A percentile compares a stretch with the other conserved stretches of the same genome.
Evolutionary conservation across 345 rosid species (phyloP).

Genomic region (Arabidopsis suecica): DNA sequence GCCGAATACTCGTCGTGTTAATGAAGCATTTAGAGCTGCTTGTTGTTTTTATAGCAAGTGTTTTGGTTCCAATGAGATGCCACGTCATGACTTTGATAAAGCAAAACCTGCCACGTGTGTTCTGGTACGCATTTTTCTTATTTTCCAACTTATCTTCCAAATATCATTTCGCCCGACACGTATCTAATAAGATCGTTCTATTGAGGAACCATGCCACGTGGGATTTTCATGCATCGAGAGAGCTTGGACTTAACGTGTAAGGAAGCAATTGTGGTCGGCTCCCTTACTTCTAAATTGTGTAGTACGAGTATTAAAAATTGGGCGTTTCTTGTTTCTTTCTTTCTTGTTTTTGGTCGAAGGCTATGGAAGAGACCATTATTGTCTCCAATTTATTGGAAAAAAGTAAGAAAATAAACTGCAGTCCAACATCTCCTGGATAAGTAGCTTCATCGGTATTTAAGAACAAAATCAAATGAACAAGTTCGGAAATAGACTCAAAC

Average conservation of each 20-base stretch:
- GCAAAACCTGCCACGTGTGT: slow-evolving; percentile 23
- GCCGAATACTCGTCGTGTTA: neutral
- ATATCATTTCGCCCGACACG: slow-evolving; percentile 20
- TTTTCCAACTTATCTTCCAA: neutral
- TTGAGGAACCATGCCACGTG: slow-evolving; percentile 33
- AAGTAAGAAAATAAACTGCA: too few relatives aligned
- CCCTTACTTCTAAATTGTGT: neutral
- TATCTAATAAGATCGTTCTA: slow-evolving; percentile 21
- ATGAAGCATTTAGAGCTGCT: slow-evolving; percentile 29
- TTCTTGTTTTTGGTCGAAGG: too few relatives aligned
- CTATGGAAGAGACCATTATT: too few relatives aligned
- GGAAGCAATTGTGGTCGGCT: slow-evolving; percentile 19
- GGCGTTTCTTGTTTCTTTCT: neutral
- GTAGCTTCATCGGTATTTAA: too few relatives aligned
- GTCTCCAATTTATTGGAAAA: too few relatives aligned
- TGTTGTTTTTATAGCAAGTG: slow-evolving; percentile 28
- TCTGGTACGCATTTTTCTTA: neutral
- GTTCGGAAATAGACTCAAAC: too few relatives aligned
- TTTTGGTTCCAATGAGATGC: slow-evolving; percentile 28
- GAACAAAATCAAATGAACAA: too few relatives aligned
- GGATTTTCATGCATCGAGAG: slow-evolving; percentile 26
- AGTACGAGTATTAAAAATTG: too few relatives aligned
- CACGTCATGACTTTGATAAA: slow-evolving; percentile 32
- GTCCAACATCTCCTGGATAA: too few relatives aligned
- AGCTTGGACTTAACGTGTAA: slow-evolving; percentile 2